Evolutionary conservation across 495 filamentous ascomycete genomes (phyloP), one percentile per base, ranked within the genome.

Genomic region (Filosporella fistucella): DNA sequence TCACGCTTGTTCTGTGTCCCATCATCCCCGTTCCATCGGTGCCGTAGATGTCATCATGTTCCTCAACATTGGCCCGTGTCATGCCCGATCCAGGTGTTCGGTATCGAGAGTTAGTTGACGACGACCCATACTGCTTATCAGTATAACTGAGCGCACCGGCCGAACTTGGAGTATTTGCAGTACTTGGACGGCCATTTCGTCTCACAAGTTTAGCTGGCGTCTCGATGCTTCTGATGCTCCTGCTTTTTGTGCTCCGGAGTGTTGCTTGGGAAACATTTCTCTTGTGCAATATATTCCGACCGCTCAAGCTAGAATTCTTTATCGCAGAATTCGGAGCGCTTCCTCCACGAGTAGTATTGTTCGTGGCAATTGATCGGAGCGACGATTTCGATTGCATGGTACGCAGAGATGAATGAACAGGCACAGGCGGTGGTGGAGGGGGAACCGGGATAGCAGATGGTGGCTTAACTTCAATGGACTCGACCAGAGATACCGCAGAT

Each of bases 11-110:
- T 21, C 35, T 21, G 17, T 21, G 10, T 7, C 32, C 20, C 44
- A 52, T 46, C 17, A 62, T 22, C 13, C 52, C 49, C 21, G 46
- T 44, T 17, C 47, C 53, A 25, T 63, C 57, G 4, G 39, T 52
- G 3, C 46, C 58, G 26, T 64, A 64, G 3, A 56, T 40, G 29
- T 67, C 55, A 26, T 50, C 49, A 7, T 58, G 29, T 34, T 51
- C 13, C 18, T 47, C 53, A 6, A 8, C 17, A 11, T 39, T 53
- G 13, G 24, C 20, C 23, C 53, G 47, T 14, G 52, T 25, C 21
- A 29, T 35, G 6, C 20, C 11, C 12, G 32, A 12, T 17, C 37
- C 26, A 17, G 50, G 37, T 10, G 30, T 51, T 38, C 36, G n/a
- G 11, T 39, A 50, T 20, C 38, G 43, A 17, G 47, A 53, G 6